Evolutionary conservation across 1,284 basidiomycete genomes (phyloP).

Genomic region (Amylostereum areolatum): DNA sequence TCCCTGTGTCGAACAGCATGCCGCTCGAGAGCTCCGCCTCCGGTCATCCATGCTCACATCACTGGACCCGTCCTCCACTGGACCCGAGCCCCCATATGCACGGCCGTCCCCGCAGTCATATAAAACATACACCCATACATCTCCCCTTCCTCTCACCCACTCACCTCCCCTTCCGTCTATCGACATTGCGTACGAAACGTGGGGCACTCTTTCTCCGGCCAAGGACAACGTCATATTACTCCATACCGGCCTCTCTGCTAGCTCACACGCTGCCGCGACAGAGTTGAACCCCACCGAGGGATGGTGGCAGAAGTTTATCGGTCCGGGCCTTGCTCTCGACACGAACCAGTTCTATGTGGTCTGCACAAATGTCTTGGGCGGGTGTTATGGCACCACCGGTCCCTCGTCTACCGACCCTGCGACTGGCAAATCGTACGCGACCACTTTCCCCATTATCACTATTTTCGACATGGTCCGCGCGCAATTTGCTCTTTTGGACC

Average conservation of each 20-base stretch:
- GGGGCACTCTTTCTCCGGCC: constrained; percentile 80
- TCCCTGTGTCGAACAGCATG: constrained; percentile 75
- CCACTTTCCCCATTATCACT: constrained; percentile 86
- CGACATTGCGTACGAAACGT: constrained; percentile 95
- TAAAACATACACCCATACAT: constrained; percentile 54
- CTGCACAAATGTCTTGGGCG: constrained; percentile 96
- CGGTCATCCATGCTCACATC: constrained; percentile 13
- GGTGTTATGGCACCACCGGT: constrained; percentile 96
- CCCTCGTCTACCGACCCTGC: constrained; percentile 76
- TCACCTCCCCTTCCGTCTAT: constrained; percentile 67
- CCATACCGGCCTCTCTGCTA: constrained; percentile 93
- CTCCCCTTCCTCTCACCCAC: constrained; percentile 73
- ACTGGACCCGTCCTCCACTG: constrained; percentile 31
- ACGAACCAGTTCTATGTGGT: constrained; percentile 91
- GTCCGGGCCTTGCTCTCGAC: constrained; percentile 90
- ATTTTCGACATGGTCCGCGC: constrained; percentile 97
- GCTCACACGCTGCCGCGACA: constrained; percentile 91
- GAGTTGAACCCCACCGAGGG: constrained; percentile 75
- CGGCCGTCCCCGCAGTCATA: constrained; percentile 69
- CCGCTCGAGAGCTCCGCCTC: constrained; percentile 40
- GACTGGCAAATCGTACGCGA: constrained; percentile 76
- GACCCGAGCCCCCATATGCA: constrained; percentile 75
- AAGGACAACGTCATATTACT: constrained; percentile 93
- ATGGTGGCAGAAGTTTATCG: constrained; percentile 99
- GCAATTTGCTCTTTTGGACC: constrained; percentile 84